Evolutionary conservation across 2,329 filamentous ascomycete genomes (phyloP).

Genomic region (Trichoderma atroviride): DNA sequence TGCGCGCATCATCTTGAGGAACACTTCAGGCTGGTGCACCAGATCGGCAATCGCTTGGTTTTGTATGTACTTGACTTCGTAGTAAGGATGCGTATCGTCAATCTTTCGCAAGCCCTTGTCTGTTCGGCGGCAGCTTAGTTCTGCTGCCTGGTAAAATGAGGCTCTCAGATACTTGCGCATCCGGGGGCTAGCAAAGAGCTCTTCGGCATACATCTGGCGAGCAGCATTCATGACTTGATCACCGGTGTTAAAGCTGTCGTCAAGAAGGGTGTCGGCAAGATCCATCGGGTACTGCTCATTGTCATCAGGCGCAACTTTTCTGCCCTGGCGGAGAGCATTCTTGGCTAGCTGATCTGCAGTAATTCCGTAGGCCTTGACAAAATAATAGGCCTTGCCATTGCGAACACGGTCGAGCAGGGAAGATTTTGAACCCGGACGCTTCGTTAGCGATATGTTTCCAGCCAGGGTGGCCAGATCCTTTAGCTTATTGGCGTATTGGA

Average conservation of each 20-base stretch:
- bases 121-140: constrained; percentile 85
- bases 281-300: constrained; percentile 78
- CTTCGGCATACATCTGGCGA: constrained; percentile 87
- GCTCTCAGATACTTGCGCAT: constrained; percentile 85
- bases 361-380: constrained; percentile 90
- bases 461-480: constrained; percentile 74
- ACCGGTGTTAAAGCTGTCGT: constrained; percentile 73
- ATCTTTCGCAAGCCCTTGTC: constrained; percentile 94
- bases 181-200: constrained; percentile 83
- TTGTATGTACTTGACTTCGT: constrained; percentile 95
- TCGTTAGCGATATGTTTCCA: constrained; percentile 65
- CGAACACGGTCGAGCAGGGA: constrained; percentile 83
- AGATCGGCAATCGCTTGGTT: constrained; percentile 85
- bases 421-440: constrained; percentile 81
- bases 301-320: constrained; percentile 83
- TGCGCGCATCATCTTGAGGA: constrained; percentile 95
- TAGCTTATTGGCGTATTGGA: constrained; percentile 83
- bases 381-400: constrained; percentile 73
- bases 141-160: constrained; percentile 79
- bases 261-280: constrained; percentile 77
- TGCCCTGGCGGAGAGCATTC: constrained; percentile 78
- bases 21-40: constrained; percentile 82
- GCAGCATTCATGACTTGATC: constrained; percentile 76
- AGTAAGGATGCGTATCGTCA: constrained; percentile 92
- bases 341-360: constrained; percentile 84